Base-by-base conservation (phyloP, 1,139 yeast species). In the Suhomyces bolitotheri region DNA sequence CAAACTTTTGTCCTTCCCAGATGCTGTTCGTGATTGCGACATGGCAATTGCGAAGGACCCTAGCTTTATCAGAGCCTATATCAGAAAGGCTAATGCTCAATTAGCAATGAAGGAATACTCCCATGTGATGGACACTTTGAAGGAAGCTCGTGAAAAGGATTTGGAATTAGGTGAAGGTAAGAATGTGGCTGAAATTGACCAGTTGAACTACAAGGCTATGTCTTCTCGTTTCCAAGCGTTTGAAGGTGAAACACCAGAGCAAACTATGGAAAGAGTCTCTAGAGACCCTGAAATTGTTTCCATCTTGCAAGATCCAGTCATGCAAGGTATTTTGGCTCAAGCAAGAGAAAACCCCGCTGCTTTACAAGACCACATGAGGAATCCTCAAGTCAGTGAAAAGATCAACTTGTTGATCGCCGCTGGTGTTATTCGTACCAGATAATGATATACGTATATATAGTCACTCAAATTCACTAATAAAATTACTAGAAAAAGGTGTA, bases 271-370 rank as follows among this genome's bases (percentile, higher is more conserved):
- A 60, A 80, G 98, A 64, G 87, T 86, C 31, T 74, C 87, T 40
- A 79, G 84, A 62, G 98, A 94, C 63, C 98, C 98, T 13, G 98
- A 92, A 69, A 83, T 92, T 46, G 89, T 85, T 35, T 75, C 80
- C 41, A 89, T 90, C 51, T 76, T 94, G 64, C 94, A 87, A 62
- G 97, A 92, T 59, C 98, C 98, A 10, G 90, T 92, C 29, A 92
- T 94, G 97, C 94, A 89, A 67, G 84, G 92, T 43, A 92, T 94
- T 50, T 76, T 94, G 58, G 83, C 80, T 47, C 98, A 94, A 68
- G 98, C 97, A 13, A 87, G 85, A 62, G 88, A 82, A 44, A 86
- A 94, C 60, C 98, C 98, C 30, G 96, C 96, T 34, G 97, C 98
- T 31, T 76, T 94, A 51, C 94, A 87, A 60, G 97, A 92, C 51